These are phyloP conservation scores for Tolypocladium album DNA, from an alignment of 2,329 filamentous ascomycete genomes.

Conservation along the genomic window DNA sequence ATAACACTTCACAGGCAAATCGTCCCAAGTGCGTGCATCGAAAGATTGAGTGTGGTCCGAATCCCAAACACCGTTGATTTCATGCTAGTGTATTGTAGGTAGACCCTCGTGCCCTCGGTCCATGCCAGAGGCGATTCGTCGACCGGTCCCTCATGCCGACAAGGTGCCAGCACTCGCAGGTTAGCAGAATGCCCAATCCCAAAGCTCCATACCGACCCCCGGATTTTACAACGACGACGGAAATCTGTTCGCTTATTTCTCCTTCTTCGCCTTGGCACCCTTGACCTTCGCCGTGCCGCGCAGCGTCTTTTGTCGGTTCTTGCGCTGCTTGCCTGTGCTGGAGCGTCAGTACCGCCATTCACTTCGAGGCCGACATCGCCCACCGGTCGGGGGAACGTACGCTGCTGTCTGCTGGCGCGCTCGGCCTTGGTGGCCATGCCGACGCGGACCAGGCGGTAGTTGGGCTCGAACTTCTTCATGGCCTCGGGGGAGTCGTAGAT, in stretches of 20 bases:
- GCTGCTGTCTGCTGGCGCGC: slow-evolving; percentile 96
- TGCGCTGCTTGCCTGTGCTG: slow-evolving; percentile 92
- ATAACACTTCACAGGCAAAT: background rate
- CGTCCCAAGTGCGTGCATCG: background rate
- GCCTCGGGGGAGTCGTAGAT: slow-evolving; percentile 97
- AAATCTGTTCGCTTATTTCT: slow-evolving; percentile 53
- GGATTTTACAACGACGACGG: slow-evolving; percentile 19
- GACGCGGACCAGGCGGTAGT: slow-evolving; percentile 92
- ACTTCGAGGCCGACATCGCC: background rate
- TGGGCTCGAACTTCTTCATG: slow-evolving; percentile 99
- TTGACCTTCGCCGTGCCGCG: slow-evolving; percentile 97
- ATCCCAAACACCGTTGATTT: slow-evolving; percentile 32
- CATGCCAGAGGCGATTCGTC: slow-evolving; percentile 17
- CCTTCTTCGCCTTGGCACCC: slow-evolving; percentile 91
- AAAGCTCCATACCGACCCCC: slow-evolving; percentile 17
- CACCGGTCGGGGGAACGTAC: slow-evolving; percentile 50
- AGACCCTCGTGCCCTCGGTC: slow-evolving; percentile 17
- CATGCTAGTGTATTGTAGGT: slow-evolving; percentile 28
- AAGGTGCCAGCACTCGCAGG: slow-evolving; percentile 15
- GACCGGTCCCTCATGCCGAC: slow-evolving; percentile 9
- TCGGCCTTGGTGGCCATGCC: slow-evolving; percentile 90
- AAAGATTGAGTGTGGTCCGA: slow-evolving; percentile 16
- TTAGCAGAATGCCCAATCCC: slow-evolving; percentile 16
- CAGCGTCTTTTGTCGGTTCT: slow-evolving; percentile 99
- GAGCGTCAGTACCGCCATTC: slow-evolving; percentile 9